Conservation (phyloP, 768 basidiomycete genomes). For the Mrakia hoshinonis region DNA sequence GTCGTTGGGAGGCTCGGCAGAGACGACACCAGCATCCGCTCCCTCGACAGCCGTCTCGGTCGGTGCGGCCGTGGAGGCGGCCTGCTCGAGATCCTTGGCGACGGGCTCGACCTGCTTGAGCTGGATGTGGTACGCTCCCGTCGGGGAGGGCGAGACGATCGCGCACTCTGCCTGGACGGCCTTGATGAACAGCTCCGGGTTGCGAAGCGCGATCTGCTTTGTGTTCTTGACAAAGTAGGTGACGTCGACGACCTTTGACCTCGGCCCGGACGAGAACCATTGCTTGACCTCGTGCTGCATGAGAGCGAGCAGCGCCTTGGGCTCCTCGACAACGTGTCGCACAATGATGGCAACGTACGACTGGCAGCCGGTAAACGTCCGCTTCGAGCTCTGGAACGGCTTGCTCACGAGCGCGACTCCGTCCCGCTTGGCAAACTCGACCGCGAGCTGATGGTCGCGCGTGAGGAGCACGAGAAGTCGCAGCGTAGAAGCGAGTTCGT, state of each 20-base stretch:
- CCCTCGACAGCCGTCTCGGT: constrained; percentile 31
- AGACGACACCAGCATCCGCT: background rate
- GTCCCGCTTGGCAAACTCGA: constrained; percentile 58
- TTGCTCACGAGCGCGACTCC: constrained; percentile 60
- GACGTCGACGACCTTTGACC: constrained; percentile 55
- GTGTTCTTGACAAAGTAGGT: constrained; percentile 64
- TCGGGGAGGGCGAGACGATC: constrained; percentile 57
- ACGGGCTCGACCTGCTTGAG: constrained; percentile 39
- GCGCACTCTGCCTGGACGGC: constrained; percentile 62
- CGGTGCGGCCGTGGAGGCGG: constrained; percentile 26
- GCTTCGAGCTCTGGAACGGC: constrained; percentile 53
- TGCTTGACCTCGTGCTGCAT: constrained; percentile 77
- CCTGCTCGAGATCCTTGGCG: constrained; percentile 15
- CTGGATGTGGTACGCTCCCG: constrained; percentile 51
- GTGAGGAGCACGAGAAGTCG: constrained; percentile 79
- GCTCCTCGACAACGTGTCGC: constrained; percentile 84
- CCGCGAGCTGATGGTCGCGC: constrained; percentile 56
- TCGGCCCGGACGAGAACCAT: constrained; percentile 54
- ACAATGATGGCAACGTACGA: constrained; percentile 78
- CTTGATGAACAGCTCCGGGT: constrained; percentile 66
- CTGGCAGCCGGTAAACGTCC: constrained; percentile 53
- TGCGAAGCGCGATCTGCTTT: constrained; percentile 69
- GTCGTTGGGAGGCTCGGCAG: background rate
- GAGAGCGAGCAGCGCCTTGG: constrained; percentile 50
- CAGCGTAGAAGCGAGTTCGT: constrained; percentile 71